A percentile compares a stretch with the other conserved stretches of the same genome.
Evolutionary conservation across 2,329 filamentous ascomycete species (phyloP).

Genomic region (Piedraia hortae): DNA sequence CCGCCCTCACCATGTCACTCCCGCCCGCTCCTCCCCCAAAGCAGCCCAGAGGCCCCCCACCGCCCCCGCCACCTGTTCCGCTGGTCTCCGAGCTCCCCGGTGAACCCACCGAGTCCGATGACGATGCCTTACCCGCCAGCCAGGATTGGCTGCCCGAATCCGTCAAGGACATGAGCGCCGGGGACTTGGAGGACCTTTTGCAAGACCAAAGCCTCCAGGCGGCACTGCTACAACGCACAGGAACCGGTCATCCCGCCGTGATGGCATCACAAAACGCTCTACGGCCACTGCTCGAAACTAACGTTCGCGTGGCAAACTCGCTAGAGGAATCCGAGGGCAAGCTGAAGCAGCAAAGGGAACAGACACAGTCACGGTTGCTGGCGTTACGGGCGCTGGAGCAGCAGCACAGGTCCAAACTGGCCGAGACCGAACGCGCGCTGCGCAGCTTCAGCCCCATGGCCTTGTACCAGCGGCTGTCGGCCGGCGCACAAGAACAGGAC

Average conservation of each 20-base stretch:
- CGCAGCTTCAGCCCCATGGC: conserved; percentile 64
- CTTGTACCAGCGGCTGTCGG: conserved; percentile 55
- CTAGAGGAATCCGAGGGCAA: conserved; percentile 32
- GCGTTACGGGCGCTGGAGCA: conserved; percentile 65
- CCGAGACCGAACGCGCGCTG: conserved; percentile 64
- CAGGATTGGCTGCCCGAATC: conserved; percentile 47
- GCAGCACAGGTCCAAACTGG: conserved; percentile 73
- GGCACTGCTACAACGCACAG: conserved; percentile 40
- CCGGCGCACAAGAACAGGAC: conserved; percentile 60
- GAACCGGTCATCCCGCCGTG: conserved; percentile 45
- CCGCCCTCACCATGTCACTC: conserved; percentile 5
- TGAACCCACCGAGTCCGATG: conserved; percentile 17
- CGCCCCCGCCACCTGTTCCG: conserved; percentile 21
- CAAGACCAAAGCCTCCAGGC: conserved; percentile 37
- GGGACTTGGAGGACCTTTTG: conserved; percentile 47
- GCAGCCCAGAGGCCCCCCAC: conserved; percentile 20
- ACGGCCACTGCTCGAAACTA: conserved; percentile 36
- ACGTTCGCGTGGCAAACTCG: conserved; percentile 39
- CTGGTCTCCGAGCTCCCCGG: conserved; percentile 17
- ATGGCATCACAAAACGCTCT: conserved; percentile 36
- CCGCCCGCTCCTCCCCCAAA: conserved; percentile 4
- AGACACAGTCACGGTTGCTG: conserved; percentile 56
- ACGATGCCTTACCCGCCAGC: conserved; percentile 5
- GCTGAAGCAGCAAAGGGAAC: conserved; percentile 32
- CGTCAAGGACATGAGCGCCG: conserved; percentile 31